Conservation (phyloP, 768 basidiomycete species). For the Cystofilobasidium capitatum region DNA sequence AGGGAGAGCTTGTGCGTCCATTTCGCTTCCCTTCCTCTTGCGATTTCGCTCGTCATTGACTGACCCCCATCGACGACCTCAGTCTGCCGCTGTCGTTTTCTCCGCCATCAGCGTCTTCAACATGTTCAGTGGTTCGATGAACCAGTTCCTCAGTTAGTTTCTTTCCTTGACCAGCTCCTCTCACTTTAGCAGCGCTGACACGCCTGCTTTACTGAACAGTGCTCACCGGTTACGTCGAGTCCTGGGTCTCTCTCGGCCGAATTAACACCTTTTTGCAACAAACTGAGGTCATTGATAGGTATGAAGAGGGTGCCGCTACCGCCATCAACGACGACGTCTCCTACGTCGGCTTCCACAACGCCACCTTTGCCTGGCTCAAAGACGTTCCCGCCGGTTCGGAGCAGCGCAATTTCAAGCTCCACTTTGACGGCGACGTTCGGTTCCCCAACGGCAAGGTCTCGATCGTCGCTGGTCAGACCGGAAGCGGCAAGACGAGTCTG, state of each 20-base stretch:
- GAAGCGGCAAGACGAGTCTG: constrained; percentile 37
- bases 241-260: background rate
- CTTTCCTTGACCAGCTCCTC: too few species aligned
- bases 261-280: constrained; percentile 46
- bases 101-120: constrained; percentile 53
- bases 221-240: constrained; percentile 19
- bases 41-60: too few species aligned
- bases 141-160: constrained; percentile 17
- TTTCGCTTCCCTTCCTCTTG: background rate
- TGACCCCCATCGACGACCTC: too few species aligned
- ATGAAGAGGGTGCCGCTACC: constrained; percentile 7
- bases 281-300: constrained; percentile 38
- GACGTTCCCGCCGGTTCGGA: background rate
- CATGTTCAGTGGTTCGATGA: constrained; percentile 42
- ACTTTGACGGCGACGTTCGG: constrained; percentile 36
- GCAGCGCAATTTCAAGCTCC: constrained; percentile 36
- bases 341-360: constrained; percentile 36
- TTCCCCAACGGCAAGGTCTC: constrained; percentile 40
- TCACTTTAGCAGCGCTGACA: too few species aligned
- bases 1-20: constrained; percentile 5
- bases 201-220: too few species aligned
- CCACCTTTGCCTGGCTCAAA: constrained; percentile 35
- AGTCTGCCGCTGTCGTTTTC: constrained; percentile 41
- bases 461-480: constrained; percentile 40
- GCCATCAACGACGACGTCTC: constrained; percentile 28